Evolutionary conservation across 305 asterid genomes (phyloP).

Genomic region (Plantago coronopus): DNA sequence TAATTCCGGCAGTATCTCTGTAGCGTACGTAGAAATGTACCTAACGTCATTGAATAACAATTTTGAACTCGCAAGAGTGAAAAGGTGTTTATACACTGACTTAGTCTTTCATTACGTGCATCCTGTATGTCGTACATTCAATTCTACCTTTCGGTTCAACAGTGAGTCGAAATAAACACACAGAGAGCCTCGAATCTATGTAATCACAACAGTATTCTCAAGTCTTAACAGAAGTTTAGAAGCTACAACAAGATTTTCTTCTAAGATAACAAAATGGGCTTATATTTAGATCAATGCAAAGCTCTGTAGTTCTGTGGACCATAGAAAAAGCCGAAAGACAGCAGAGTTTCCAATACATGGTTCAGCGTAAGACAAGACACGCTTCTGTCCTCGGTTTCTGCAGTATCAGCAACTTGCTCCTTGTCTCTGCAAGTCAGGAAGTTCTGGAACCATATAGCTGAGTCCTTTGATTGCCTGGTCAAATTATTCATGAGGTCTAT

Average conservation of each 20-base stretch:
- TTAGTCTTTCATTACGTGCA: not conserved
- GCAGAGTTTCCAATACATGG: not conserved
- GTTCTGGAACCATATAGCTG: slow-evolving; percentile 44
- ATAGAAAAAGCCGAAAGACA: slow-evolving; percentile 7
- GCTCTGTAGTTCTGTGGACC: slow-evolving; percentile 1
- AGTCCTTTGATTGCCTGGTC: slow-evolving; percentile 36
- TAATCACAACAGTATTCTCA: not conserved
- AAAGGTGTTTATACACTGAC: not conserved
- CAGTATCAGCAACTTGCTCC: not conserved
- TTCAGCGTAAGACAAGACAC: slow-evolving; percentile 1
- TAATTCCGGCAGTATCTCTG: slow-evolving; percentile 1
- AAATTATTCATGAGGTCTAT: slow-evolving; percentile 38
- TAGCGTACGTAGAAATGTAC: not conserved
- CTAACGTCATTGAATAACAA: slow-evolving; percentile 43
- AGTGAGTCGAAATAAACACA: no score
- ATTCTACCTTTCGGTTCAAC: slow-evolving; percentile 1
- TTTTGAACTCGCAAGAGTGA: not conserved
- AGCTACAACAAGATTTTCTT: not conserved
- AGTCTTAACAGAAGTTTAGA: not conserved
- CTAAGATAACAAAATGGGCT: not conserved
- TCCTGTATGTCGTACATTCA: not conserved
- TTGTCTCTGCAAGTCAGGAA: not conserved
- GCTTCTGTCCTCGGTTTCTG: not conserved
- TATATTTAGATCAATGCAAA: not conserved
- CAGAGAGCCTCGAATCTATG: no score